Evolutionary conservation across 306 rosid species (phyloP), one percentile per base, ranked within the genome.

Genomic region (Dicorynia guianensis): DNA sequence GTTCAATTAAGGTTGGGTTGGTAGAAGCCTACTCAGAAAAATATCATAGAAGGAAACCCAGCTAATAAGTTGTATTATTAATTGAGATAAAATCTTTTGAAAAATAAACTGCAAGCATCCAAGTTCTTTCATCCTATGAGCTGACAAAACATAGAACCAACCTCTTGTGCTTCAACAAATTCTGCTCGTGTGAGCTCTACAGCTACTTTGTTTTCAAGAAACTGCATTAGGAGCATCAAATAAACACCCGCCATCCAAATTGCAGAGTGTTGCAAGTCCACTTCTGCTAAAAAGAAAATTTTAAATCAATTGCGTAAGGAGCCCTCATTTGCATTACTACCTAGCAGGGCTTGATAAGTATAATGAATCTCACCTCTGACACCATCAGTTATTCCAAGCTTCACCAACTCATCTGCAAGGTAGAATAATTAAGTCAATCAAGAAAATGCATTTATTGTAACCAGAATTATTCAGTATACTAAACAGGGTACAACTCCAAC

Each of bases 181-280:
- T 92, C 98, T 34, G 98, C 89, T 39, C 97, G 89, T 9, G 98
- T 95, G 80, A 95, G 87, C 75, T 95, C 98, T 75, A 95, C 78
- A 49, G 95, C 97, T 76, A 92, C 98, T 89, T 92, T 95, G 85
- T 95, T 95, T 86, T 95, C 98, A 74, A 92, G 95, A 86, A 95
- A 89, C 77, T 95, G 98, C 95, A 95, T 89, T 34, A 92, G 85
- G 67, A 95, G 82, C 96, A 86, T 95, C 55, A 95, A 83, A 88
- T 95, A 95, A 77, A 95, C 97, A 59, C 97, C 97, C 73, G 97
- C 96, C 96, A 90, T 95, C 97, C 95, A 92, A 82, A 92, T 95
- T 71, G 97, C 93, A 63, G 97, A 90, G 84, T 90, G 98, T 67
- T 89, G 95, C 89, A 95, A 86, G 85, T 91, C 90, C 77, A 87